These are phyloP conservation scores for Suillus americanus DNA, from an alignment of 768 basidiomycete genomes.

Conservation along the genomic window DNA sequence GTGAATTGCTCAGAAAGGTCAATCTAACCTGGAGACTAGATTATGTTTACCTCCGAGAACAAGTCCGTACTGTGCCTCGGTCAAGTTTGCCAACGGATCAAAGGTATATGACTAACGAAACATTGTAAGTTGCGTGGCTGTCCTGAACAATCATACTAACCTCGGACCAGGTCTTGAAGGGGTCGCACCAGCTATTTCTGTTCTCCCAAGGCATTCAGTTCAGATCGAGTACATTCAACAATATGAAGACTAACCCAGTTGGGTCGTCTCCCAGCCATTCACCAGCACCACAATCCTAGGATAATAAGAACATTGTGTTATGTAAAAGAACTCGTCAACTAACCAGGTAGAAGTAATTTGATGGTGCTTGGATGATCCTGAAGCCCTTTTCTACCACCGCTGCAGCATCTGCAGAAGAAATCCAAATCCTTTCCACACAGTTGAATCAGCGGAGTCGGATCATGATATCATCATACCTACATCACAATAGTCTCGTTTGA, in stretches of 20 bases:
- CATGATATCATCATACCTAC: slow-evolving; percentile 32
- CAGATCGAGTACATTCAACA: background rate
- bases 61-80: slow-evolving; percentile 43
- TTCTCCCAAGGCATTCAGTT: slow-evolving; percentile 4
- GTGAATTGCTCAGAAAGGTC: background rate
- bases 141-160: slow-evolving; percentile 31
- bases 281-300: slow-evolving; percentile 67
- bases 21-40: background rate
- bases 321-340: background rate
- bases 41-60: slow-evolving; percentile 62
- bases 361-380: slow-evolving; percentile 65
- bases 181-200: slow-evolving; percentile 72
- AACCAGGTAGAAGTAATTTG: slow-evolving; percentile 73
- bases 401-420: slow-evolving; percentile 58
- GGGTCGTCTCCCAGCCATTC: slow-evolving; percentile 62
- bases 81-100: slow-evolving; percentile 63
- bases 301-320: background rate
- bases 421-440: slow-evolving; percentile 59
- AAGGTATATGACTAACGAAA: slow-evolving; percentile 59
- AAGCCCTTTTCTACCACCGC: slow-evolving; percentile 61
- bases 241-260: slow-evolving; percentile 32
- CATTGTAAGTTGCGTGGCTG: slow-evolving; percentile 19
- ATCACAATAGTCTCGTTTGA: slow-evolving; percentile 54
- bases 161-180: slow-evolving; percentile 80
- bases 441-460: slow-evolving; percentile 8